These are phyloP conservation scores for Nidularia pulvinata DNA, from an alignment of 768 basidiomycete genomes.

Conservation along the genomic window DNA sequence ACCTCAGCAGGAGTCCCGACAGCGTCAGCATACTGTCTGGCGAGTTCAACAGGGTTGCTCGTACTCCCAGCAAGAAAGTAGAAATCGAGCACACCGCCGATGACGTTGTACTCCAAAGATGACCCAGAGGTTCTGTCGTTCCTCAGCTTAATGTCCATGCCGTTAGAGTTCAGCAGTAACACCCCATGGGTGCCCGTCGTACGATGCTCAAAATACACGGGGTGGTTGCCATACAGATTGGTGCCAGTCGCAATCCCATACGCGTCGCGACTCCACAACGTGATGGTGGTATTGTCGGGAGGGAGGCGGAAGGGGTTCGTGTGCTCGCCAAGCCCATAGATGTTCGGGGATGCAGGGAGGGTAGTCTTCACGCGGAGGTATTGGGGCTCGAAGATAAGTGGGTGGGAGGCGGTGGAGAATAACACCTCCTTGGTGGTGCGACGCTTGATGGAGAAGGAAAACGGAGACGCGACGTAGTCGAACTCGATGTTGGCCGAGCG, in stretches of 20 bases:
- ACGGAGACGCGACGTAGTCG: constrained; percentile 58
- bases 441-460: constrained; percentile 59
- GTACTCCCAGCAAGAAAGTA: constrained; percentile 76
- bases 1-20: constrained; percentile 70
- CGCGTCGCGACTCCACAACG: constrained; percentile 69
- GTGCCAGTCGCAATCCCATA: constrained; percentile 55
- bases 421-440: constrained; percentile 48
- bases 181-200: constrained; percentile 68
- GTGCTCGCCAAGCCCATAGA: constrained; percentile 82
- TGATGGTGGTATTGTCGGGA: constrained; percentile 42
- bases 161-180: constrained; percentile 68
- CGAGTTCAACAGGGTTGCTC: constrained; percentile 53
- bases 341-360: constrained; percentile 60
- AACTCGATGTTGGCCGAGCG: constrained; percentile 48
- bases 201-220: constrained; percentile 73
- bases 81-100: constrained; percentile 78
- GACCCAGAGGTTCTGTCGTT: constrained; percentile 29
- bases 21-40: constrained; percentile 69
- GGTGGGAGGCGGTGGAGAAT: constrained; percentile 58
- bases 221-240: constrained; percentile 75
- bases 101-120: constrained; percentile 70
- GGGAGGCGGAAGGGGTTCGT: constrained; percentile 63
- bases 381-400: constrained; percentile 76
- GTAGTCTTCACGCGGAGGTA: constrained; percentile 72
- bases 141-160: constrained; percentile 76